Evolutionary conservation across 2,329 filamentous ascomycete species (phyloP).

Genomic region (Metarhizium anisopliae): DNA sequence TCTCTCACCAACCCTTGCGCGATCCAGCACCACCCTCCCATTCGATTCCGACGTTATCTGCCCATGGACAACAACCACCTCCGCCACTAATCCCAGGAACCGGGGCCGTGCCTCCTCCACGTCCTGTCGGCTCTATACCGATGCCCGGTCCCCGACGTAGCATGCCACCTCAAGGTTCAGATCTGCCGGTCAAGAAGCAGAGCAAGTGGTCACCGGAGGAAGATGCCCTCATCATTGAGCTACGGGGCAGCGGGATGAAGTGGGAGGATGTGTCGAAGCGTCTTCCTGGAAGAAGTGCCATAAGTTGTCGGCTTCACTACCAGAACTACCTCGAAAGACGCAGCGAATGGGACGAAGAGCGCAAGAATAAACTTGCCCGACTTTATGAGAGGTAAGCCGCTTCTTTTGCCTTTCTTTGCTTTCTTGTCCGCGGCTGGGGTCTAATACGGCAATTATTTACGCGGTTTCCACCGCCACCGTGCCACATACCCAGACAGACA

Average conservation of each 20-base stretch:
- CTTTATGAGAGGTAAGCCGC: slow-evolving; percentile 85
- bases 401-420: not conserved
- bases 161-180: slow-evolving; percentile 39
- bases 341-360: slow-evolving; percentile 94
- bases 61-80: slow-evolving; percentile 13
- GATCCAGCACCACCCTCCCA: slow-evolving; percentile 14
- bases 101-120: not conserved
- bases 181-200: slow-evolving; percentile 81
- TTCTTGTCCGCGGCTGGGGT: not conserved
- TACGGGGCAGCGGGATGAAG: slow-evolving; percentile 88
- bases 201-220: slow-evolving; percentile 96
- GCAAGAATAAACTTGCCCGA: slow-evolving; percentile 91
- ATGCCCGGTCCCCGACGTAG: slow-evolving; percentile 23
- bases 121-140: slow-evolving; percentile 22
- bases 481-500: not conserved
- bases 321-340: slow-evolving; percentile 94
- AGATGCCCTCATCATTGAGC: slow-evolving; percentile 85
- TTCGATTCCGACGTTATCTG: slow-evolving; percentile 8
- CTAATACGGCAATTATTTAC: not conserved
- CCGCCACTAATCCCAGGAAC: not conserved
- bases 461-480: not conserved
- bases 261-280: slow-evolving; percentile 97
- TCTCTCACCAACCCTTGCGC: slow-evolving; percentile 24
- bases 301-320: slow-evolving; percentile 90
- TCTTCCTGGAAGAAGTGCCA: slow-evolving; percentile 81